Percentiles rank a stretch among this genome's conserved stretches.
These are phyloP conservation scores for Cercophora scortea DNA, from an alignment of 495 filamentous ascomycete genomes.

Conservation along the genomic window DNA sequence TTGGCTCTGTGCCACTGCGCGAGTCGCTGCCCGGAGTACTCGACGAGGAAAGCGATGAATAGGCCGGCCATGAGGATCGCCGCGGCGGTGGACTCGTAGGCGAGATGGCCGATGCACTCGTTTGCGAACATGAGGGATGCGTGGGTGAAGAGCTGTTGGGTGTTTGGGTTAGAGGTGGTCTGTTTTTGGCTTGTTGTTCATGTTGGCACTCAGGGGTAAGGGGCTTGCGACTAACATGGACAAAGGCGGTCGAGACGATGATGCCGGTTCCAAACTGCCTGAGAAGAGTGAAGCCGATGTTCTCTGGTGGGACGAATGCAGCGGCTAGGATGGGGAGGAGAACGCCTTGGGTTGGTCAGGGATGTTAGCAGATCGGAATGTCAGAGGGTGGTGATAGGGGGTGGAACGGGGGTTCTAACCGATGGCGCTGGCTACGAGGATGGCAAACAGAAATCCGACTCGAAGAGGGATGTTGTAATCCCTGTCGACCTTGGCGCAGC, in stretches of 20 bases:
- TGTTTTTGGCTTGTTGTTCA: background rate
- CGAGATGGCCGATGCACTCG: conserved; percentile 51
- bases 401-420: background rate
- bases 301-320: conserved; percentile 17
- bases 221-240: conserved; percentile 45
- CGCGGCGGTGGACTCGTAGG: conserved; percentile 53
- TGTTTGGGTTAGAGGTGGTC: background rate
- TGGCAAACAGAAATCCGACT: conserved; percentile 53
- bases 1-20: conserved; percentile 29
- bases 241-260: conserved; percentile 62
- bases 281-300: conserved; percentile 41
- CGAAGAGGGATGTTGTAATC: conserved; percentile 54
- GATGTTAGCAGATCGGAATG: background rate
- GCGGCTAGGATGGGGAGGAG: conserved; percentile 37
- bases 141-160: conserved; percentile 51
- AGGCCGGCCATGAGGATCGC: conserved; percentile 59
- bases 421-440: conserved; percentile 20
- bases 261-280: conserved; percentile 72
- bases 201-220: background rate
- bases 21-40: conserved; percentile 49
- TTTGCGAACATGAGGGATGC: conserved; percentile 56
- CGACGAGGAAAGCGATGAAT: conserved; percentile 54
- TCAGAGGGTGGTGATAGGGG: background rate
- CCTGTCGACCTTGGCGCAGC: conserved; percentile 37
- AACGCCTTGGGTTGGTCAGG: conserved; percentile 20